These are phyloP conservation scores for Hirschfeldia incana DNA, from an alignment of 345 rosid genomes.

Conservation along the genomic window DNA sequence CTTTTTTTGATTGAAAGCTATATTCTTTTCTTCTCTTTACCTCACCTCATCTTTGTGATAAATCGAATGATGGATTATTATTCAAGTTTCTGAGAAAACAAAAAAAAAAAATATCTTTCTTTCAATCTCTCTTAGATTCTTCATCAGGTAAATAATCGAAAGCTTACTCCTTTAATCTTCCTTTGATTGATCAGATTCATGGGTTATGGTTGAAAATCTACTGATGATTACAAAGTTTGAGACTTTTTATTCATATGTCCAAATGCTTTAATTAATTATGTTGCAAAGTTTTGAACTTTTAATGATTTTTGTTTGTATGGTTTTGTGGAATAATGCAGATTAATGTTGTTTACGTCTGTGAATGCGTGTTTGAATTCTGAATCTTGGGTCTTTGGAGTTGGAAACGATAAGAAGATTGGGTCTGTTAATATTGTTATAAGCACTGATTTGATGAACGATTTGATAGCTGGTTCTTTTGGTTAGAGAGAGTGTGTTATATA, in stretches of 20 bases:
- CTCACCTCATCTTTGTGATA: background rate
- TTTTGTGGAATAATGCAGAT: constrained; percentile 49
- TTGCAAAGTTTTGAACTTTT: constrained; percentile 4
- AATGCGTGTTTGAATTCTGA: constrained; percentile 58
- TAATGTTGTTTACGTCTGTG: constrained; percentile 67
- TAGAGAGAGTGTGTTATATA: constrained; percentile 26
- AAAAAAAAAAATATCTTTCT: background rate
- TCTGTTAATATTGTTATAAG: constrained; percentile 41
- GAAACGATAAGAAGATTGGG: constrained; percentile 46
- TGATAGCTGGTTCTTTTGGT: constrained; percentile 74
- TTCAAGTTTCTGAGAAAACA: constrained; percentile 26
- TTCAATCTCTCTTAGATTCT: constrained; percentile 25
- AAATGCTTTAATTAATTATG: no score
- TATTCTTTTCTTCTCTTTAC: background rate
- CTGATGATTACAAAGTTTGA: background rate
- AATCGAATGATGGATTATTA: constrained; percentile 37
- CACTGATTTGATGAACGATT: constrained; percentile 50
- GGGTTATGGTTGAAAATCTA: constrained; percentile 17
- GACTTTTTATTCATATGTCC: background rate
- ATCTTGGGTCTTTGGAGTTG: constrained; percentile 37
- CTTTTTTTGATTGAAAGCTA: background rate
- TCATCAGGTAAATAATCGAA: constrained; percentile 31
- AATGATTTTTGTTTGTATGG: background rate
- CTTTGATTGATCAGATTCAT: background rate
- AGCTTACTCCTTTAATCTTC: background rate